A percentile compares a stretch with the other conserved stretches of the same genome.
Conservation (phyloP, 495 filamentous ascomycete genomes). For the Chaetomium cochliodes region DNA sequence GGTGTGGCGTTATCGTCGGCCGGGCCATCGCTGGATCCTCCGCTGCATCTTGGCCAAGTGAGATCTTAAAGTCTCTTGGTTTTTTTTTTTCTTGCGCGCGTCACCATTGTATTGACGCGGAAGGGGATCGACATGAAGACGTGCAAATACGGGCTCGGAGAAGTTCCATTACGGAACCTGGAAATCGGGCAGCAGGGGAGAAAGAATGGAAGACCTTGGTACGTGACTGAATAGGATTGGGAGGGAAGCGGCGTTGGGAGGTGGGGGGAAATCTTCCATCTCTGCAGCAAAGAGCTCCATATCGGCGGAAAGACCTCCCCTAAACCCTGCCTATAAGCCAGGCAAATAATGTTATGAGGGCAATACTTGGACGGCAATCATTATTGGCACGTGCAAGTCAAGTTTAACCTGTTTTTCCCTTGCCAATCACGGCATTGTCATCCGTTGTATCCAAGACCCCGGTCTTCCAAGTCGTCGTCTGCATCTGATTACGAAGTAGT, state of each 20-base stretch:
- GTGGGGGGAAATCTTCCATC: background rate
- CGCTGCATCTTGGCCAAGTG: too few relatives aligned
- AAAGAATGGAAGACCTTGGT: too few relatives aligned
- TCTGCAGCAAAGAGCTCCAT: background rate
- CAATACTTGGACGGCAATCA: background rate
- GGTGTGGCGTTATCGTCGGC: too few relatives aligned
- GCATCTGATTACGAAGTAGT: too few relatives aligned
- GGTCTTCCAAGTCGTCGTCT: background rate
- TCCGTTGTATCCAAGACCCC: background rate
- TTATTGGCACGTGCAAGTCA: conserved; percentile 5
- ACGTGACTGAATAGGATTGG: background rate
- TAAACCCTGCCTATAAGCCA: conserved; percentile 9
- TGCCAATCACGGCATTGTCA: background rate
- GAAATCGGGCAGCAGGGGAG: background rate
- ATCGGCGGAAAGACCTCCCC: conserved; percentile 4
- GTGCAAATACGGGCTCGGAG: background rate
- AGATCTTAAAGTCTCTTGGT: too few relatives aligned
- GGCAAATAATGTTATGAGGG: conserved; percentile 1
- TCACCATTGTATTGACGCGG: too few relatives aligned
- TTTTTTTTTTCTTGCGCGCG: too few relatives aligned
- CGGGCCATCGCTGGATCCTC: too few relatives aligned
- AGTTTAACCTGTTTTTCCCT: conserved; percentile 1
- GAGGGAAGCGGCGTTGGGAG: background rate
- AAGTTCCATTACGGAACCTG: background rate
- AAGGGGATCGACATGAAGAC: too few relatives aligned